Conservation (phyloP, 345 rosid species). For the Raphanus sativus region DNA sequence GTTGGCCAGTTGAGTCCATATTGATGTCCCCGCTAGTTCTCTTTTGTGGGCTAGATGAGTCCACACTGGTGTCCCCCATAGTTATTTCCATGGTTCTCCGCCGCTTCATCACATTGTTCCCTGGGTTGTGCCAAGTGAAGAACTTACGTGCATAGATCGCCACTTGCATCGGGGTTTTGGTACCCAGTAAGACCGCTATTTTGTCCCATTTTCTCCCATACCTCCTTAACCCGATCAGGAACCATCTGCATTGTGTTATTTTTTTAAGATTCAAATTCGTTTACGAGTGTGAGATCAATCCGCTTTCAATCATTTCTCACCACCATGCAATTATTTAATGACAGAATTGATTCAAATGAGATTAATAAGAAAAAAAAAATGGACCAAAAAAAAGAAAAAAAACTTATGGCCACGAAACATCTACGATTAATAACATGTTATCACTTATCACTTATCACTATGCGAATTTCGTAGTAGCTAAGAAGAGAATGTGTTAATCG, state of each 20-base stretch:
- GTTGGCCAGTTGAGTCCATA: too few species aligned
- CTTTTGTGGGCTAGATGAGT: background rate
- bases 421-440: background rate
- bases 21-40: background rate
- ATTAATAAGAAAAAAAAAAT: background rate
- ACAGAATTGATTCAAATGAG: background rate
- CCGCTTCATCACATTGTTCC: background rate
- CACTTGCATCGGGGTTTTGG: background rate
- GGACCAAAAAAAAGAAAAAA: background rate
- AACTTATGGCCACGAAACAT: background rate
- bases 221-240: constrained; percentile 23
- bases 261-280: background rate
- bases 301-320: background rate
- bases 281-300: background rate
- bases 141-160: background rate
- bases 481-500: background rate
- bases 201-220: background rate
- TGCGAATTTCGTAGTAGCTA: background rate
- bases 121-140: background rate
- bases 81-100: background rate
- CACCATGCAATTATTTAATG: background rate
- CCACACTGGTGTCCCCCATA: background rate
- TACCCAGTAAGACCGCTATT: constrained; percentile 3
- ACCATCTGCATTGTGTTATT: constrained; percentile 21
- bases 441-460: background rate